Evolutionary conservation across 257 asterid species (phyloP), one percentile per base, ranked within the genome.

Genomic region (Scutellaria barbata): DNA sequence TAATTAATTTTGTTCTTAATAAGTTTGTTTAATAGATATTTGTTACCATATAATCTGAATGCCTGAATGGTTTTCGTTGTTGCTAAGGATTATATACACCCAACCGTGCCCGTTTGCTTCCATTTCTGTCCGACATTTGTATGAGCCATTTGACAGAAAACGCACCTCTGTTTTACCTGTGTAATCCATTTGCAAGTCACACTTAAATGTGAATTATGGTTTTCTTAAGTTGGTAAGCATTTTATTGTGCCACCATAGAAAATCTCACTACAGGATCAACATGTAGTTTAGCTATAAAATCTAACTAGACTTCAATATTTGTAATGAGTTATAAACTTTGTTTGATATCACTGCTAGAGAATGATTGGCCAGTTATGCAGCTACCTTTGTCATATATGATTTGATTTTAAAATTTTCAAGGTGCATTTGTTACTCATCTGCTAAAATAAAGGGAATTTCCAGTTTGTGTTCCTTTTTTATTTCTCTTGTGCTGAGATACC

Each of bases 401-500:
- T 56, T 69, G 51, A 30, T 37, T 59, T 17, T 54, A 3, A 33
- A 12, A 4, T 7, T 8, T 43, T 43, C 8, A n/a, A 20, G 43
- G 67, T 54, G 61, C 11, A 37, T 58, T 37, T 53, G 46, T 68
- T 53, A 45, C 20, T 41, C 52, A 63, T 71, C 50, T 74, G 7
- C 20, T 18, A 8, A n/a, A 45, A 60, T 17, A 58, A 39, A 67
- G 57, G 45, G 42, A n/a, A 61, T 16, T 76, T 25, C 48, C 47
- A 20, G 37, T 70, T 12, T 54, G 39, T 50, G 69, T 63, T 45
- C 41, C 7, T 30, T 12, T 69, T 48, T n/a, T 20, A 50, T 55
- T 16, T 50, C 73, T 71, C 64, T 46, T 63, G 67, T 56, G 42
- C 59, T 74, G 35, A 77, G 63, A 76, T 74, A 45, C 67, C 76